Evolutionary conservation across 192 early-diverging fungal species (phyloP).

Genomic region (Coemansia sp.): DNA sequence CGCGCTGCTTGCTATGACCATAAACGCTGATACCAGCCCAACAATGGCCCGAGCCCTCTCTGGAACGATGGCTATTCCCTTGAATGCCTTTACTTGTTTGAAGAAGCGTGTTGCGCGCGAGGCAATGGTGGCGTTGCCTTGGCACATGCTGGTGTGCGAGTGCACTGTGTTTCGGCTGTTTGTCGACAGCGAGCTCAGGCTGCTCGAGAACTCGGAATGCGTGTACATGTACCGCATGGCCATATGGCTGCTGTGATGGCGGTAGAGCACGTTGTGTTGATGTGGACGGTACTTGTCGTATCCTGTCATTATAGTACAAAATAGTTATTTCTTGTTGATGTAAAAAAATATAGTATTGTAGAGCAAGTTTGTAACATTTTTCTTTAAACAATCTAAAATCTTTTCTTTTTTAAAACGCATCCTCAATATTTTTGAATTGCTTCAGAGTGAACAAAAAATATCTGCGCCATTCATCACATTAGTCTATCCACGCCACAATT

Average conservation of each 20-base stretch:
- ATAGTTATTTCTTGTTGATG: not conserved
- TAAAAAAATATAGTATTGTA: no score
- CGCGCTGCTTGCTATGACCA: slow-evolving; percentile 10
- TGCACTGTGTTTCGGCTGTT: not conserved
- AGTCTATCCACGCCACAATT: slow-evolving; percentile 5
- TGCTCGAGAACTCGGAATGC: slow-evolving; percentile 34
- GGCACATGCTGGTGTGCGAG: not conserved
- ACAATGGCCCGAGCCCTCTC: not conserved
- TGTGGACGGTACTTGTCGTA: not conserved
- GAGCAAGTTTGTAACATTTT: no score
- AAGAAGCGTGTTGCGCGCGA: not conserved
- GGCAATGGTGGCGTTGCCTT: not conserved
- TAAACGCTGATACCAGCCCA: not conserved
- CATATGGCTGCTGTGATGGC: slow-evolving; percentile 8
- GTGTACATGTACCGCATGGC: slow-evolving; percentile 20
- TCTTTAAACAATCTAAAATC: no score
- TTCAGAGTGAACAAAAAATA: not conserved
- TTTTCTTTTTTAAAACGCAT: not conserved
- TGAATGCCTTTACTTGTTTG: not conserved
- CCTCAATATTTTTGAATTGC: not conserved
- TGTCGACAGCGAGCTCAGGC: slow-evolving; percentile 23
- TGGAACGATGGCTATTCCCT: not conserved
- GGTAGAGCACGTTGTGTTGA: not conserved
- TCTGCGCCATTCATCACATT: not conserved
- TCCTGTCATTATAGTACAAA: not conserved